Evolutionary conservation across 2,329 filamentous ascomycete genomes (phyloP), one percentile per base, ranked within the genome.

Genomic region (Nemania serpens): DNA sequence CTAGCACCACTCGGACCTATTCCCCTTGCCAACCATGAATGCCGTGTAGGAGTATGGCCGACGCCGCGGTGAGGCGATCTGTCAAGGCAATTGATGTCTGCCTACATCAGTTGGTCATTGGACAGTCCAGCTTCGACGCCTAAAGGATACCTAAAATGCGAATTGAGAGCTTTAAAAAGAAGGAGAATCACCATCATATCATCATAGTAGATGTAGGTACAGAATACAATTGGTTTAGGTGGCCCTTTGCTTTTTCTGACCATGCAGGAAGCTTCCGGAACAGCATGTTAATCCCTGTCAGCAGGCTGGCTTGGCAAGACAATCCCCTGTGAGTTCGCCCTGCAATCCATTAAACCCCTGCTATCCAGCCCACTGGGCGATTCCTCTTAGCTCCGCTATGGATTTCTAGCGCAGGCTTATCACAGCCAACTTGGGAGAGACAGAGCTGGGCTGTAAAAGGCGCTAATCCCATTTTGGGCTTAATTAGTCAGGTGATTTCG

Each of bases 401-500:
- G 53, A 18, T 42, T 22, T 20, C 45, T 34, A 46, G 37, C 37
- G 36, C 52, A 58, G 50, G 56, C 65, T 59, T 58, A 65, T 66
- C 67, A 63, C 62, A 61, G 61, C 56, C 45, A 15, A 47, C 46
- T 58, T 55, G 49, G 48, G 58, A 49, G 55, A 57, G 34, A 36
- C 60, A 59, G 55, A 55, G 25, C 25, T 61, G 62, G 43, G 37
- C 53, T 34, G 29, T 39, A 39, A 61, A 2, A 17, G 33, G 10
- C 62, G 58, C 69, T 71, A 71, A 47, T 17, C 69, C 66, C 1
- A 51, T 64, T 67, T 33, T 20, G 50, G 60, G 58, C 10, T 52
- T 53, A 51, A 50, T 62, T 66, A 64, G 69, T 72, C 70, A 72
- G 69, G 69, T 72, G 70, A 71, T 52, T 61, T 53, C 68, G 69